Evolutionary conservation across 1,284 basidiomycete species (phyloP), one percentile per base, ranked within the genome.

Genomic region (Inonotus hispidus): DNA sequence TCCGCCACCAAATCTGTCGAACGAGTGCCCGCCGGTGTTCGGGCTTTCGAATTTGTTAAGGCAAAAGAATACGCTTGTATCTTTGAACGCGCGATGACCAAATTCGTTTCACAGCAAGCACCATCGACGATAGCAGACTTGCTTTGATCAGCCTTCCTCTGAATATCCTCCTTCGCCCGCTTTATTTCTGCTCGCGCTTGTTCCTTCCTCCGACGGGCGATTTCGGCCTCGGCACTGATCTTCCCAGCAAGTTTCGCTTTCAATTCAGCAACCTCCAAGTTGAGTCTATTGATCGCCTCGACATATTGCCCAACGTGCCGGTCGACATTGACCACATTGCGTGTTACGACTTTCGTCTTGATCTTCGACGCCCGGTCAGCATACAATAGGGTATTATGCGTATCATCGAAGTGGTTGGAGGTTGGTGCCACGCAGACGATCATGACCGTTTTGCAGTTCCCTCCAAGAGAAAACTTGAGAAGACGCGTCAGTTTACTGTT

Each of bases 391-490:
- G 95, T 97, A 72, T 98, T 98, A 72, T 96, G 93, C 29, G 95
- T 98, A 72, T 98, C 95, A 71, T 98, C 95, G 70, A 97, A 96
- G 74, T 98, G 94, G 35, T 84, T 83, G 43, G 93, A 95, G 16
- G 93, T 93, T 1, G 95, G 95, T 1, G 94, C 94, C 58, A 98
- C 81, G 72, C 95, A 98, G 61, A 98, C 95, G 65, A 98, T 93
- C 93, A 96, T 95, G 70, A 96, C 93, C 0, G 95, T 98, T 75
- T 95, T 93, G 81, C 95, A 98, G 73, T 98, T 98, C 14, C 95
- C 95, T 0, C 95, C 95, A 39, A 98, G 84, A 0, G 95, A 95
- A 77, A 96, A 97, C 73, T 98, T 97, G 70, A 98, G 87, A 54
- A 98, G 76, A 29, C 95, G 90, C 0, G 95, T 98, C 67, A 98